Percentiles rank a stretch among this genome's conserved stretches.
Conservation (phyloP, 495 filamentous ascomycete genomes). For the Copromyces sp. region DNA sequence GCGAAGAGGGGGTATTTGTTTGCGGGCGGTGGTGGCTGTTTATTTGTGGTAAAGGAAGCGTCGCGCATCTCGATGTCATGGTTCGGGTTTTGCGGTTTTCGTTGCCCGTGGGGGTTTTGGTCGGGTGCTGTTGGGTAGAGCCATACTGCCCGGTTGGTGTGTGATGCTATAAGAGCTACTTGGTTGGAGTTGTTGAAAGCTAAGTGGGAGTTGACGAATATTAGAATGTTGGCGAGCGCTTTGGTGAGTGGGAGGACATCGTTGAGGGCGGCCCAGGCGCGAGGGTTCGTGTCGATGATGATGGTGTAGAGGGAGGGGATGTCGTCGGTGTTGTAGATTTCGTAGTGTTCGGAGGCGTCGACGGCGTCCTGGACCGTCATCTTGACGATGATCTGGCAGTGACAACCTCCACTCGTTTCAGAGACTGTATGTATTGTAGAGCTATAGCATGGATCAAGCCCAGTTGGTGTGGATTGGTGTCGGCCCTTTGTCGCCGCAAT, state of each 20-base stretch:
- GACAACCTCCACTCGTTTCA: neutral
- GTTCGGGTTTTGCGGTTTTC: constrained; percentile 2
- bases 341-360: constrained; percentile 81
- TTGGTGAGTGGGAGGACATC: constrained; percentile 70
- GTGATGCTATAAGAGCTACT: constrained; percentile 84
- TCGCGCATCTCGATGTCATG: constrained; percentile 39
- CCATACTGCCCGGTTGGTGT: constrained; percentile 73
- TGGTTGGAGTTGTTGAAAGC: constrained; percentile 87
- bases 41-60: constrained; percentile 5
- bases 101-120: constrained; percentile 5
- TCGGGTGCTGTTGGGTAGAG: constrained; percentile 58
- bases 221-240: constrained; percentile 79
- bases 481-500: neutral
- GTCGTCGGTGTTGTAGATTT: constrained; percentile 49
- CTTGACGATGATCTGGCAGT: constrained; percentile 1
- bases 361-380: constrained; percentile 58
- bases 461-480: neutral
- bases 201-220: constrained; percentile 94
- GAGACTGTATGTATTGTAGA: neutral
- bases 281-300: constrained; percentile 92
- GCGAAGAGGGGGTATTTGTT: constrained; percentile 95
- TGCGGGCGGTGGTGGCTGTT: constrained; percentile 28
- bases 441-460: neutral
- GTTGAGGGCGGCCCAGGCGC: constrained; percentile 76
- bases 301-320: constrained; percentile 82